phyloP scores from a whole-genome alignment of 495 filamentous ascomycete genomes.

The Lophiotrema nucula region DNA sequence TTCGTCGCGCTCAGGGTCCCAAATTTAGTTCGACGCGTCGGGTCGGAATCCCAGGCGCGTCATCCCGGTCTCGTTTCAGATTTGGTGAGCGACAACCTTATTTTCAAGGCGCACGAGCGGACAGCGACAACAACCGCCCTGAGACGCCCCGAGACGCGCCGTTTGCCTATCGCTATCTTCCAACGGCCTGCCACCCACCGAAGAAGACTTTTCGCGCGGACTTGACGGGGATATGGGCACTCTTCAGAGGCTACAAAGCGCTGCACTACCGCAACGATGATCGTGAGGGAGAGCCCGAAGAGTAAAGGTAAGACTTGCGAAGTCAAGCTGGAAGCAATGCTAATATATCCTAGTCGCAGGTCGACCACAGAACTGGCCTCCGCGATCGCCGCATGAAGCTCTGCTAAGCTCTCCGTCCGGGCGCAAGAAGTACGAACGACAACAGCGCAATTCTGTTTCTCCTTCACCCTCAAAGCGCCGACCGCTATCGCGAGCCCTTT shows the following conservation, averaged over 20 bases:
- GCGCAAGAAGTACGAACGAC: constrained; percentile 56
- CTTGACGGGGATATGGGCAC: constrained; percentile 29
- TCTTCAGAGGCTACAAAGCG: background rate
- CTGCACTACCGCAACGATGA: constrained; percentile 26
- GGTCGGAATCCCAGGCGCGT: background rate
- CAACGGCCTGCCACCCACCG: background rate
- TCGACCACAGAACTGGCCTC: constrained; percentile 72
- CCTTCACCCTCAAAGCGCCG: constrained; percentile 57
- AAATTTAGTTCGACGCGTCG: constrained; percentile 15
- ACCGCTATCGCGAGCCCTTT: constrained; percentile 33
- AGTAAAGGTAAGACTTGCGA: background rate
- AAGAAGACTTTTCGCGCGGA: background rate
- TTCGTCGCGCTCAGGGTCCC: background rate
- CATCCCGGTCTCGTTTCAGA: constrained; percentile 14
- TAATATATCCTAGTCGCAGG: constrained; percentile 3
- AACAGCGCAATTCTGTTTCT: constrained; percentile 26
- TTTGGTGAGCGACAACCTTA: constrained; percentile 9
- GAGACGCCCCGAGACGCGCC: background rate
- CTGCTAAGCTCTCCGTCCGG: constrained; percentile 79
- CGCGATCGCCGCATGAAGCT: constrained; percentile 79
- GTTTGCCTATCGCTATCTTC: too few relatives aligned
- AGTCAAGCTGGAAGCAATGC: too few relatives aligned
- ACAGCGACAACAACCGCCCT: background rate
- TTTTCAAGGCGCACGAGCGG: background rate
- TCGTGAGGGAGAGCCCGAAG: constrained; percentile 31